Evolutionary conservation across 1,284 basidiomycete genomes (phyloP).

Genomic region (Tylopilus orsonianus): DNA sequence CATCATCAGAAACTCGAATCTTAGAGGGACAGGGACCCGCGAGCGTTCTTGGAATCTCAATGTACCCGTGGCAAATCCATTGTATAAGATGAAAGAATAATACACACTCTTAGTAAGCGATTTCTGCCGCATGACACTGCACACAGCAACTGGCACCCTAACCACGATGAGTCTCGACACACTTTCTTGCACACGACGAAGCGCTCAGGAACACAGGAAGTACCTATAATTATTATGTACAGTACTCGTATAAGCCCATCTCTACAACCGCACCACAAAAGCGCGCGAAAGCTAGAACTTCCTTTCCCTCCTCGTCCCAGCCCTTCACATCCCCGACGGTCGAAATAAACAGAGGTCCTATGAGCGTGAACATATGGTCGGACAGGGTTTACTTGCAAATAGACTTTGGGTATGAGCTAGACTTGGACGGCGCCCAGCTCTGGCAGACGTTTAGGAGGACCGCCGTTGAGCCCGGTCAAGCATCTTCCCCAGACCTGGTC

Average conservation of each 20-base stretch:
- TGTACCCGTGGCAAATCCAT: no score
- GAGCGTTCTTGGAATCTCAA: no score
- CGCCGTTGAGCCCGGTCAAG: conserved; percentile 32
- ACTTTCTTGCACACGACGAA: conserved; percentile 1
- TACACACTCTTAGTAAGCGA: no score
- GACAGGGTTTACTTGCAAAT: conserved; percentile 13
- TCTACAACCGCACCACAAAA: conserved; percentile 17
- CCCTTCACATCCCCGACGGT: background rate
- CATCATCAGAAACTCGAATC: no score
- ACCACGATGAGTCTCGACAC: background rate
- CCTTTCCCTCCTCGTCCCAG: background rate
- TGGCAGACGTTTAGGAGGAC: conserved; percentile 26
- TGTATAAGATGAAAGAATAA: no score
- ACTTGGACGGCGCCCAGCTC: conserved; percentile 10
- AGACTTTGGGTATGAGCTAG: background rate
- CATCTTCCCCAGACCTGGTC: conserved; percentile 18
- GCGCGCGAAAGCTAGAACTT: conserved; percentile 8
- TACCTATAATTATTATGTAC: no score
- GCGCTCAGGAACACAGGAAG: conserved; percentile 21
- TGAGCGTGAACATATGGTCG: conserved; percentile 15
- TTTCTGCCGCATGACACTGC: no score
- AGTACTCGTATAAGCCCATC: background rate
- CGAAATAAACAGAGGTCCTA: background rate
- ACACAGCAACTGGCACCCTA: background rate
- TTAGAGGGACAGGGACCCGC: no score